Evolutionary conservation across 2,329 filamentous ascomycete species (phyloP), one percentile per base, ranked within the genome.

Genomic region (Pyrenophora graminea): DNA sequence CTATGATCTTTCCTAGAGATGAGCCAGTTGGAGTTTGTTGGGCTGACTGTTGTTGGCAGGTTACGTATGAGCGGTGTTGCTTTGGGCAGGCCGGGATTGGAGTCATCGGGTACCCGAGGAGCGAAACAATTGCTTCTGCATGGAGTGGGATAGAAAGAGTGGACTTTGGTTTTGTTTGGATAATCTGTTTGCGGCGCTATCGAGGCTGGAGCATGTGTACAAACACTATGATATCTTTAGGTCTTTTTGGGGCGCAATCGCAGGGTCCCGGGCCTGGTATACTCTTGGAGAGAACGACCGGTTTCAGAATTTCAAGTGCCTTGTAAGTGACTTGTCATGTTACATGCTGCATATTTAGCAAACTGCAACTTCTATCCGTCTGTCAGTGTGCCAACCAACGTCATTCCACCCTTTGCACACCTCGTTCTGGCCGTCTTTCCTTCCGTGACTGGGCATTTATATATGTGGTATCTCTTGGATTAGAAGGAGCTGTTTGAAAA

Each of bases 401-500:
- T 27, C 9, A 2, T 10, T 6, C 3, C 25, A 6, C 6, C 25
- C 25, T 6, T 27, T 8, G 25, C 25, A 21, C 5, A 21, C 19
- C 19, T 21, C 19, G 5, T 21, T 21, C 2, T 3, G 5, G 19
- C 5, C 19, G 19, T 21, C 19, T 21, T 21, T 21, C 19, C 19
- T 3, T 21, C 19, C 5, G 19, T 21, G 19, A 15, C 15, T 15
- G 15, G 21, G 21, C 21, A 23, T 25, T 45, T 78, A 51, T 76
- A 89, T 63, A 71, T 59, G 42, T 69, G 62, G 47, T 88, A 87
- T 60, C 89, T 88, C 60, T 74, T 61, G 39, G 71, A 68, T 5
- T 61, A 61, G 25, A 63, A 57, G 1, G 62, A 62, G 1, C 51
- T 68, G 15, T 58, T 46, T 30, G 76, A 73, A 44, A 71, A 71